Evolutionary conservation across 768 basidiomycete genomes (phyloP), one percentile per base, ranked within the genome.

Genomic region (Russula virescens): DNA sequence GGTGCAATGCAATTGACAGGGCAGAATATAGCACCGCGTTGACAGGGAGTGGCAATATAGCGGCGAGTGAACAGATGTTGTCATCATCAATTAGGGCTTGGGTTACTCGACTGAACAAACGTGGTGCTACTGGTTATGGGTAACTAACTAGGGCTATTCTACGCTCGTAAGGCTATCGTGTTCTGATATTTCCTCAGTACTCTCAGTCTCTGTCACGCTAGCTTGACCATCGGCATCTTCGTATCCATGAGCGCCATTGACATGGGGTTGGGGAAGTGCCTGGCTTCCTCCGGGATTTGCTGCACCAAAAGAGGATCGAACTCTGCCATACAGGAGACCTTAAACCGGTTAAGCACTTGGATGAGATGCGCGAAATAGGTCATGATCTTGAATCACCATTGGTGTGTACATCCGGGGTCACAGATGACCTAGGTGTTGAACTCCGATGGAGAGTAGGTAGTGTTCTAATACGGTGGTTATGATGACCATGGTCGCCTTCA

Each of bases 351-450:
- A 55, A 58, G 54, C 55, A 54, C 45, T 54, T 65, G 56, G 52
- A 61, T 60, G 64, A 58, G 52, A 55, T 43, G 48, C 48, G 45
- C 42, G 54, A 40, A 16, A 61, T 34, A 42, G 23, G 65, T 67
- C 60, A 60, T 55, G 57, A 62, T 55, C 42, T 55, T 31, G 64
- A 67, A 63, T 67, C 66, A 67, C 66, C 66, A 45, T 67, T 67
- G 47, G 65, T 46, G 48, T 62, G 59, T 58, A 54, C 38, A 58
- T 59, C 55, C 40, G 42, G 47, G 21, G 59, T 16, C 35, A 42
- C 48, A 10, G 65, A 52, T 31, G 57, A 50, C 50, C 50, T 43
- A 40, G 13, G 63, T 5, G 38, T 57, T 28, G 60, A 5, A 28
- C 46, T 58, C 52, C 52, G 58, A 55, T 35, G 43, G 11, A 35